Evolutionary conservation across 805 yeast species (phyloP), one percentile per base, ranked within the genome.

Genomic region (Saturnispora silvae): DNA sequence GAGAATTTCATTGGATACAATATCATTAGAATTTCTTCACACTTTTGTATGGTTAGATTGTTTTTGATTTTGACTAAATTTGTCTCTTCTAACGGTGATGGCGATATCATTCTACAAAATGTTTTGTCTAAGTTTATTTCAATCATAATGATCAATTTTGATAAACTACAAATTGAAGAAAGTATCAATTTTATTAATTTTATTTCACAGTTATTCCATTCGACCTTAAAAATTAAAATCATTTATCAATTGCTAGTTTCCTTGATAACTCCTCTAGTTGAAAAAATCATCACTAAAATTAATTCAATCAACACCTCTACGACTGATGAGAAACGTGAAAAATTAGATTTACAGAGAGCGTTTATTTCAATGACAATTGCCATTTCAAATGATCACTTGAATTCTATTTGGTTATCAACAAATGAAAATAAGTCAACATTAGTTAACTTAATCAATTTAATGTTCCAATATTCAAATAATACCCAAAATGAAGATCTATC

Each of bases 1-100:
- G 95, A 89, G 43, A 76, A 70, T 41, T 74, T 86, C 45, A 67
- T 76, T 38, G 69, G 72, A 28, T 68, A 66, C 44, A 85, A 79
- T 52, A 65, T 67, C 23, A 74, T 89, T 32, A 72, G 97, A 53
- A 95, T 85, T 47, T 80, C 96, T 4, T 67, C 89, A 4, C 71
- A 96, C 49, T 85, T 82, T 55, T 75, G 95, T 22, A 78, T 87
- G 59, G 84, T 95, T 9, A 71, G 97, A 44, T 68, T 92, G 47
- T 80, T 86, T 38, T 84, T 94, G 17, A 64, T 89, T 29, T 63
- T 92, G 49, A 74, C 74, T 18, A 59, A 53, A 34, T 41, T 46
- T 38, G 64, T 75, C 44, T 6, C n/a, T 10, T 6, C 28, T 11
- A 5, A 13, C 10, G 28, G 28, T 25, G 28, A 6, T 25, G 33